Base-by-base conservation (phyloP, 2,329 filamentous ascomycete genomes). In the Clonostachys rosea region DNA sequence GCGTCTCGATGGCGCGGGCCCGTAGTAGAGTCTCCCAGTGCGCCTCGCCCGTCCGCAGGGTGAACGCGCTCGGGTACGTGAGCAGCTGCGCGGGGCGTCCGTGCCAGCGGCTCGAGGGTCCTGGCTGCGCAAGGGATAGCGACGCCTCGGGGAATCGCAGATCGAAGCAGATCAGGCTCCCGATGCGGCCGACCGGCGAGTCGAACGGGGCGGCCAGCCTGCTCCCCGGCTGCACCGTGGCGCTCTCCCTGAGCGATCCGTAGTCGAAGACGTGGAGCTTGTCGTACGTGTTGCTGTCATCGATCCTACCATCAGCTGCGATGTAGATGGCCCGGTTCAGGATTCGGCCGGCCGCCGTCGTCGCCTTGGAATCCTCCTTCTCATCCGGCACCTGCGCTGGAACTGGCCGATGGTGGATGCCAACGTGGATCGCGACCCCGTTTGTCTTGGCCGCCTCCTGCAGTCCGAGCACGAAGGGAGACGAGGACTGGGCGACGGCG, bases 201-300 rank as follows among this genome's bases (percentile, higher is more conserved):
- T 80, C 69, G 58, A 94, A 90, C 0, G 91, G 91, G 4, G 80
- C 64, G 1, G 82, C 70, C 39, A 95, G 80, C 3, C 67, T 55
- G 30, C 66, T 65, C 0, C 90, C 90, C 5, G 79, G 77, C 58
- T 91, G 84, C 0, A 91, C 88, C 42, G 76, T 86, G 24, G 65
- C 63, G 45, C 68, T 74, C 59, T 79, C 76, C 49, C 64, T 68
- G 17, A 79, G 70, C 10, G 59, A 55, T 13, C 70, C 75, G 54
- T 79, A 79, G 66, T 96, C 90, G 67, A 97, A 96, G 13, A 96
- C 76, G 63, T 96, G 91, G 34, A 96, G 70, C 65, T 97, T 97
- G 64, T 95, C 87, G 68, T 96, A 96, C 17, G 66, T 64, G 2
- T 61, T 62, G 6, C 64, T 52, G 3, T 70, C 59, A 40, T 66